Percentiles rank a stretch among this genome's conserved stretches.
Evolutionary conservation across 495 filamentous ascomycete genomes (phyloP).

Genomic region (Xylaria venustula): DNA sequence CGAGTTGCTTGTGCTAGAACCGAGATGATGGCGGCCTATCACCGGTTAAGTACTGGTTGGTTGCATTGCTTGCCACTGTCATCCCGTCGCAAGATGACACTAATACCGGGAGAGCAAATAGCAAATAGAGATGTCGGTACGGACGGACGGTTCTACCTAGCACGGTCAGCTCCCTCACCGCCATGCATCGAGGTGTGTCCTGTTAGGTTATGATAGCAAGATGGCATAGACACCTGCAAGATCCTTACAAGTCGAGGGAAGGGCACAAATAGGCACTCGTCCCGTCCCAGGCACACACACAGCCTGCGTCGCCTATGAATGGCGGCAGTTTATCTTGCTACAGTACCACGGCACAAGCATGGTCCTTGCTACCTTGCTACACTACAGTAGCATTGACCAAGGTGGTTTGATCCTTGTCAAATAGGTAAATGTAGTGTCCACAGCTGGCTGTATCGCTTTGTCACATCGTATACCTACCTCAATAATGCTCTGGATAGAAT

Average conservation of each 20-base stretch:
- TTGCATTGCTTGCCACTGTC: background rate
- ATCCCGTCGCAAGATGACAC: background rate
- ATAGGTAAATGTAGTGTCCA: background rate
- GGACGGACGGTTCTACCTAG: background rate
- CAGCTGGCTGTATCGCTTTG: background rate
- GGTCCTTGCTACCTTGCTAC: no score
- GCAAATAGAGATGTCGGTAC: background rate
- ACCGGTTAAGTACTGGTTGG: constrained; percentile 1
- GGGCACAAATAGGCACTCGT: constrained; percentile 11
- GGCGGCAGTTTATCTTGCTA: background rate
- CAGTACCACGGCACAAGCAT: background rate
- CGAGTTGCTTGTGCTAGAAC: background rate
- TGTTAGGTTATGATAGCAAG: background rate
- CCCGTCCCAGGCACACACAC: constrained; percentile 3
- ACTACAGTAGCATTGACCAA: no score
- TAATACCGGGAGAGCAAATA: background rate
- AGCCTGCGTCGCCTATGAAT: background rate
- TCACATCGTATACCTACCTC: no score
- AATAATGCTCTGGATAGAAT: background rate
- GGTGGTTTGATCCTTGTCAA: background rate
- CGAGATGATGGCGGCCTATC: background rate
- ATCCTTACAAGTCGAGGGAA: background rate
- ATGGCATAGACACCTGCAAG: background rate
- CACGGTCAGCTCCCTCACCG: constrained; percentile 15
- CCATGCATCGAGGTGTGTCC: constrained; percentile 10